These are phyloP conservation scores for Pseudomassariella vexata DNA, from an alignment of 2,329 filamentous ascomycete genomes.

Conservation along the genomic window DNA sequence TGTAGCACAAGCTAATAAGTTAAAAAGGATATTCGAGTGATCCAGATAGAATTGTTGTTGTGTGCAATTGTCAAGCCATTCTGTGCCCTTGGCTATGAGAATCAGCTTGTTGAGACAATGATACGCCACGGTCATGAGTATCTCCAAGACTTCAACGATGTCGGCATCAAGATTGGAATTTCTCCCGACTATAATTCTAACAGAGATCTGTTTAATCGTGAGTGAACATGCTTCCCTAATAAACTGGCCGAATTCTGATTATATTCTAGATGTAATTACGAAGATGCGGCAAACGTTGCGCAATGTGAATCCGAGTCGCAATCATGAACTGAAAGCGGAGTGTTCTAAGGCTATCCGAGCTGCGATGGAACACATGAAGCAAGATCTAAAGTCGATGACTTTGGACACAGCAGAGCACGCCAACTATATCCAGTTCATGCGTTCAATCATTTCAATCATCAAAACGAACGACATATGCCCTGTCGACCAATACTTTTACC, in stretches of 20 bases:
- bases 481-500: constrained; percentile 51
- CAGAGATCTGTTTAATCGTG: constrained; percentile 41
- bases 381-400: constrained; percentile 36
- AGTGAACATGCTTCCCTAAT: constrained; percentile 9
- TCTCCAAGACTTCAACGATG: constrained; percentile 35
- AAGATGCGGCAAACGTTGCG: constrained; percentile 45
- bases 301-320: constrained; percentile 27
- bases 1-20: constrained; percentile 9
- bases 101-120: constrained; percentile 41
- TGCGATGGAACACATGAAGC: constrained; percentile 49
- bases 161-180: constrained; percentile 27
- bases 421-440: constrained; percentile 45
- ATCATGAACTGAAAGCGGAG: constrained; percentile 31
- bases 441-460: constrained; percentile 46
- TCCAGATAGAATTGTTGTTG: constrained; percentile 46
- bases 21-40: constrained; percentile 33
- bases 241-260: neutral
- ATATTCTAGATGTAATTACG: constrained; percentile 29
- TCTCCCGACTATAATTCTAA: constrained; percentile 43
- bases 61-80: constrained; percentile 45
- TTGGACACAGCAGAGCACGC: constrained; percentile 33
- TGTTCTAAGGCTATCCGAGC: constrained; percentile 36
- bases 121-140: constrained; percentile 35
- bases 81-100: constrained; percentile 40
- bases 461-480: constrained; percentile 49